Conservation (phyloP, 441 rosid species). For the Gossypium davidsonii region DNA sequence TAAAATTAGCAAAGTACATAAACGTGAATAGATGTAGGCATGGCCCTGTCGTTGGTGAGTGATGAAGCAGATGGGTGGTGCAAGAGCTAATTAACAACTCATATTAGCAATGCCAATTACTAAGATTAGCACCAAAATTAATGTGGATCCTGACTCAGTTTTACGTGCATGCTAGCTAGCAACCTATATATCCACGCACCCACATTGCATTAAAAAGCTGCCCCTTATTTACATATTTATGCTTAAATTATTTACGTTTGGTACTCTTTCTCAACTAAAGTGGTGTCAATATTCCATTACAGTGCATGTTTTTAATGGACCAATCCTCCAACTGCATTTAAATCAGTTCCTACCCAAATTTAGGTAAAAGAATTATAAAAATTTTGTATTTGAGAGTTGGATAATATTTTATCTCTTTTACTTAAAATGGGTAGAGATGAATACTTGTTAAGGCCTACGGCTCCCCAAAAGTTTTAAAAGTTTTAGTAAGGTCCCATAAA, state of each 20-base stretch:
- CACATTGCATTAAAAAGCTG: background rate
- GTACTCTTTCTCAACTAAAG: background rate
- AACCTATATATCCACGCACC: background rate
- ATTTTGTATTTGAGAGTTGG: no score
- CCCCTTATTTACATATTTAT: background rate
- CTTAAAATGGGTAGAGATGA: no score
- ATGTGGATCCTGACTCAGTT: conserved; percentile 17
- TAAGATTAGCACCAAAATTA: conserved; percentile 3
- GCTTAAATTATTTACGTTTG: background rate
- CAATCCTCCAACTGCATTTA: background rate
- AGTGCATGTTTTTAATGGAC: background rate
- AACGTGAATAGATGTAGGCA: background rate
- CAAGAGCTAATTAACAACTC: background rate
- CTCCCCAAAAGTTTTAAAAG: no score
- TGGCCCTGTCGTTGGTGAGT: background rate
- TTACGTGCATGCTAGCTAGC: conserved; percentile 13
- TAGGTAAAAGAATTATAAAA: background rate
- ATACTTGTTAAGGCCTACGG: no score
- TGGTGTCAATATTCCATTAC: background rate
- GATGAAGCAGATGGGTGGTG: background rate
- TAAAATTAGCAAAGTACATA: background rate
- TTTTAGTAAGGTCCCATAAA: no score
- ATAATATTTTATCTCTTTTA: no score
- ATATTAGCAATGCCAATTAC: background rate
- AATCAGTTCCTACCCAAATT: background rate